Evolutionary conservation across 2,329 filamentous ascomycete genomes (phyloP).

Genomic region (Aspergillus sp.): DNA sequence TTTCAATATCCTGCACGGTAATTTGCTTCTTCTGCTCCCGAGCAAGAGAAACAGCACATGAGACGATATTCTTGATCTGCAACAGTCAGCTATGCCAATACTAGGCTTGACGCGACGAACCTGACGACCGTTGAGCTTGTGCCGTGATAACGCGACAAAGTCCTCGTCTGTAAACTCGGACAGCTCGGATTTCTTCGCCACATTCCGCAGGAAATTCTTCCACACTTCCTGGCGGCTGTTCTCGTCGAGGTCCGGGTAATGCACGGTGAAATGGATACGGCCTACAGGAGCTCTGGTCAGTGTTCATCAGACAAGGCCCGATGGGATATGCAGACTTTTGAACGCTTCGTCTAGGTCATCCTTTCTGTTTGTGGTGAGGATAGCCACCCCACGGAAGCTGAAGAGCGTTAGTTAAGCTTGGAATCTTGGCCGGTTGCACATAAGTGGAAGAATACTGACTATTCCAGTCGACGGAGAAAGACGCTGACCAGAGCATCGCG

Average conservation of each 20-base stretch:
- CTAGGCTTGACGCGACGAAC: background rate
- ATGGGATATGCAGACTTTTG: background rate
- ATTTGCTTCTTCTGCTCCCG: constrained; percentile 2
- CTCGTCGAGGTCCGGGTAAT: constrained; percentile 3
- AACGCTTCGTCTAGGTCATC: constrained; percentile 4
- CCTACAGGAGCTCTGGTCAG: background rate
- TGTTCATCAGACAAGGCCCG: too few species aligned
- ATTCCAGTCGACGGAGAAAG: constrained; percentile 9
- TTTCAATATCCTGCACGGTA: constrained; percentile 1
- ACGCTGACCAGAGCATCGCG: constrained; percentile 8
- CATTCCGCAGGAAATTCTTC: constrained; percentile 6
- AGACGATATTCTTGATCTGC: constrained; percentile 9
- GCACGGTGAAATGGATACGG: constrained; percentile 6
- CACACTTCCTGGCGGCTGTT: constrained; percentile 4
- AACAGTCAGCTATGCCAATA: too few species aligned
- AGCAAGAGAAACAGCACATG: constrained; percentile 3
- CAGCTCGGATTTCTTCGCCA: constrained; percentile 2
- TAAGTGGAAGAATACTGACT: background rate
- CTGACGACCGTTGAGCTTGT: constrained; percentile 6
- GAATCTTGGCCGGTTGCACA: background rate
- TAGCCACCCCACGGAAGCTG: constrained; percentile 8
- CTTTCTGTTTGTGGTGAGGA: constrained; percentile 8
- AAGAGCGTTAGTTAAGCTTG: background rate
- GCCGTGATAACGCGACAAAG: background rate
- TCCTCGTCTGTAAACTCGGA: background rate